Base-by-base conservation (phyloP, 306 rosid species). In the Leucaena leucocephala region DNA sequence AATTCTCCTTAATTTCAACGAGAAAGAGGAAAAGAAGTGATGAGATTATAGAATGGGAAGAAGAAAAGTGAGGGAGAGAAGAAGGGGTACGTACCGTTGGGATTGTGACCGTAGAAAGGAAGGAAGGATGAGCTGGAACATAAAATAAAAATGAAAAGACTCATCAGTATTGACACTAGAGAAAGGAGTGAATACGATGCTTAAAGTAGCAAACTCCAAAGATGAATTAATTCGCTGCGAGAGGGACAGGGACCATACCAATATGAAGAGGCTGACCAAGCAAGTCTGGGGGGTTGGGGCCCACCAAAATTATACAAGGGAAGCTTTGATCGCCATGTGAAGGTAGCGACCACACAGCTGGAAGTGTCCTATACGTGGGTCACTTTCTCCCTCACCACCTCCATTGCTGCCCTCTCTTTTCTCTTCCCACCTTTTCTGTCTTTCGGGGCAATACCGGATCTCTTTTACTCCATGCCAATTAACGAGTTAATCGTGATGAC, bases 171-270 rank as follows among this genome's bases (percentile, higher is more conserved):
- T 78, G 49, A 66, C 44, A 66, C 15, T 71, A n/a, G 79, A 27
- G 27, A 65, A 39, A 64, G 77, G 42, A 39, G 73, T 27, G 58
- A 75, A 64, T 79, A 68, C 61, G 62, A 58, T 66, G 71, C 78
- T 79, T 68, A 79, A 79, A 85, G 82, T 66, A 67, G 82, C 69
- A 82, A 38, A 21, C 50, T 76, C 57, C 82, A 85, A 72, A 82
- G 71, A 82, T 72, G 74, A 66, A 71, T 48, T 79, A 63, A 78
- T 75, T 70, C 59, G 62, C 36, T 64, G 78, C 75, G 27, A 8
- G 36, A 2, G 36, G 11, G 64, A 15, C 15, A 8, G 88, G 81
- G 63, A 35, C 85, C 78, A 22, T 9, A 8, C 3, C 14, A 19
- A 7, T 27, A 27, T 27, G 59, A 52, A 27, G 46, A 19, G 33